A percentile compares a stretch with the other conserved stretches of the same genome.
These are phyloP conservation scores for Citrus sp. DNA, from an alignment of 345 rosid species.

Conservation along the genomic window DNA sequence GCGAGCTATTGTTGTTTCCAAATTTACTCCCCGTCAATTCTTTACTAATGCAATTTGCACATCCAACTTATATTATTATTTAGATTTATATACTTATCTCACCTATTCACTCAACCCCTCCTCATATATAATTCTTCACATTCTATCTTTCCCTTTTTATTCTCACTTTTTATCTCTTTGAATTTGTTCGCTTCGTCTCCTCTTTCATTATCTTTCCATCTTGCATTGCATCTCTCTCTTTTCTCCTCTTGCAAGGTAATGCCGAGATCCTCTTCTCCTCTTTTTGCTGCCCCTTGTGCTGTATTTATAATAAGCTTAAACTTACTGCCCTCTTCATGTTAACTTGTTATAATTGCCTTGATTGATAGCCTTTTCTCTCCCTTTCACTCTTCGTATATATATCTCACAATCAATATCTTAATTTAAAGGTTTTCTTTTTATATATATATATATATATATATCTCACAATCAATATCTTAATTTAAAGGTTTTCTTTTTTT, in stretches of 20 bases:
- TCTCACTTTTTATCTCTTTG: neutral
- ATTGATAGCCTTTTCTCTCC: neutral
- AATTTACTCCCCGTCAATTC: neutral
- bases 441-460: too few relatives aligned
- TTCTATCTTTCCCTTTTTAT: neutral
- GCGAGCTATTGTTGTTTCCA: neutral
- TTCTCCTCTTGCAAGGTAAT: slow-evolving; percentile 39
- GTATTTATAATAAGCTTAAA: too few relatives aligned
- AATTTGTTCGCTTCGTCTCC: slow-evolving; percentile 13
- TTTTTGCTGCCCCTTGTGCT: neutral
- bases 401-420: neutral
- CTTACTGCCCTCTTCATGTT: too few relatives aligned
- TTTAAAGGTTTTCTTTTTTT: neutral
- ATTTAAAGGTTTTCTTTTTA: neutral
- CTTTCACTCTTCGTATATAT: neutral
- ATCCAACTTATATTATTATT: neutral
- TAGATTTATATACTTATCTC: slow-evolving; percentile 28
- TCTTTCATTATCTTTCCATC: slow-evolving; percentile 5
- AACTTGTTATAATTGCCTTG: neutral
- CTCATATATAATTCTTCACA: neutral
- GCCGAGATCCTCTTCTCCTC: slow-evolving; percentile 3
- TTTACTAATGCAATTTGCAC: neutral
- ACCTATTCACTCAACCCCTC: slow-evolving; percentile 32
- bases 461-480: neutral
- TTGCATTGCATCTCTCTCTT: slow-evolving; percentile 24